Conservation (phyloP, 306 rosid species). For the Amphicarpaea edgeworthii region DNA sequence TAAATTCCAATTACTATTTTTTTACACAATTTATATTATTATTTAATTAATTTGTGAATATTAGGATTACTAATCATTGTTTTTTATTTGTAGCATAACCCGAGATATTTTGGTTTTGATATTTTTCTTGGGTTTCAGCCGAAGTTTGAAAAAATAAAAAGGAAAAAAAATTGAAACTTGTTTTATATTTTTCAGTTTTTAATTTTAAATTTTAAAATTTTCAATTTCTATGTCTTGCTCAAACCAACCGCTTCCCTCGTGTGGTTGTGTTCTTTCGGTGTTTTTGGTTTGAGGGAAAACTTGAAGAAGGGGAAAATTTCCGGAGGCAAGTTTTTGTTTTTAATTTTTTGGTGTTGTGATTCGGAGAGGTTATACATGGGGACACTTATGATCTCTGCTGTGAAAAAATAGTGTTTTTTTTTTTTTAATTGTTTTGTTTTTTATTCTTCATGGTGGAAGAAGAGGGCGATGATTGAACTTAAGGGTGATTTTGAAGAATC, state of each 20-base stretch:
- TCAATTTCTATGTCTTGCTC: slow-evolving; percentile 1
- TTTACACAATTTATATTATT: background rate
- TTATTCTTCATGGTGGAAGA: slow-evolving; percentile 29
- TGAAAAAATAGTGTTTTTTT: slow-evolving; percentile 12
- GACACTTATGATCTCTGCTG: slow-evolving; percentile 35
- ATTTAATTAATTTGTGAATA: slow-evolving; percentile 24
- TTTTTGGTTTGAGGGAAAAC: background rate
- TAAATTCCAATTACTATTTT: slow-evolving; percentile 16
- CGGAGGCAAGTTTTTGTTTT: slow-evolving; percentile 27
- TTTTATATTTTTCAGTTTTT: background rate
- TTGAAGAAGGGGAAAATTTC: slow-evolving; percentile 35
- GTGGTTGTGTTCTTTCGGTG: slow-evolving; percentile 12
- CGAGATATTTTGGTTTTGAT: slow-evolving; percentile 16
- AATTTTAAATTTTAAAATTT: background rate
- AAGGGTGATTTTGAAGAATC: slow-evolving; percentile 55
- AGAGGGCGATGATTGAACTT: slow-evolving; percentile 67
- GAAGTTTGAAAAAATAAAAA: slow-evolving; percentile 32
- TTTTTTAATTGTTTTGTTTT: background rate
- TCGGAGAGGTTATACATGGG: slow-evolving; percentile 56
- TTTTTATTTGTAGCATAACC: background rate
- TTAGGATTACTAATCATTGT: background rate
- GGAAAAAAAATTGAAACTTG: background rate
- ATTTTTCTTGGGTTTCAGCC: slow-evolving; percentile 47
- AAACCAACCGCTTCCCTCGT: slow-evolving; percentile 38
- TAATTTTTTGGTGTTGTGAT: slow-evolving; percentile 37